Percentiles rank a stretch among this genome's conserved stretches.
These are phyloP conservation scores for Phytopythium litorale DNA, from an alignment of 352 stramenopile species.

Conservation along the genomic window DNA sequence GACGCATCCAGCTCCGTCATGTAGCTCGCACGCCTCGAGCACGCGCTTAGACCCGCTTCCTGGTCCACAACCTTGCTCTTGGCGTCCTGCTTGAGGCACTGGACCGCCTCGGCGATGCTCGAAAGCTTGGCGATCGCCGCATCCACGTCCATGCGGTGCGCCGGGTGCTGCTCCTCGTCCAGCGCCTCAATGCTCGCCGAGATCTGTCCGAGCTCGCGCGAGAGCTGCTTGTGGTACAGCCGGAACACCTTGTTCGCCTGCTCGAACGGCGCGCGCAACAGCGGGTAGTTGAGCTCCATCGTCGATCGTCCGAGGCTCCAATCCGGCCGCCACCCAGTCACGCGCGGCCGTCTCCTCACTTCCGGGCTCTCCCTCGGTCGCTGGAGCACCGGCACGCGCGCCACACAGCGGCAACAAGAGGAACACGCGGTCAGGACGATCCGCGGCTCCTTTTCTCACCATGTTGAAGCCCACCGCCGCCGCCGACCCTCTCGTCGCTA, in stretches of 20 bases:
- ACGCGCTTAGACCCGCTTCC: slow-evolving; percentile 53
- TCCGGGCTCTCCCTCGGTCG: background rate
- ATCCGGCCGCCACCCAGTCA: background rate
- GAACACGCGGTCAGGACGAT: slow-evolving; percentile 1
- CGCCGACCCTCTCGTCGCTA: background rate
- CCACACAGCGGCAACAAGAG: background rate
- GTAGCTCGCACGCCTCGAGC: slow-evolving; percentile 36
- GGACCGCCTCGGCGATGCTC: slow-evolving; percentile 39
- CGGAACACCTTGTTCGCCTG: slow-evolving; percentile 72
- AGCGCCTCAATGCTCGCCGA: slow-evolving; percentile 45
- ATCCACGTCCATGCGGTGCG: slow-evolving; percentile 57
- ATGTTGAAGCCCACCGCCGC: slow-evolving; percentile 3
- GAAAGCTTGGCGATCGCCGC: slow-evolving; percentile 46
- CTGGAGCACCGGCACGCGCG: background rate
- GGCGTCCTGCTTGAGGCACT: slow-evolving; percentile 37
- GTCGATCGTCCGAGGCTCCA: background rate
- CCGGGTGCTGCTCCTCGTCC: slow-evolving; percentile 52
- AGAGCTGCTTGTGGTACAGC: slow-evolving; percentile 78
- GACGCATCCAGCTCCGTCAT: slow-evolving; percentile 33
- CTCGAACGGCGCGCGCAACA: slow-evolving; percentile 76
- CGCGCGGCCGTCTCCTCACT: background rate
- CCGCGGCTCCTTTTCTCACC: background rate
- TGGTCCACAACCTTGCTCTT: slow-evolving; percentile 46
- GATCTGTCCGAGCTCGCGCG: slow-evolving; percentile 50
- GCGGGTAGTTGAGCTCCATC: slow-evolving; percentile 66